Evolutionary conservation across 78 protist genomes (phyloP).

Genomic region (Mantamonas sphyraenae): DNA sequence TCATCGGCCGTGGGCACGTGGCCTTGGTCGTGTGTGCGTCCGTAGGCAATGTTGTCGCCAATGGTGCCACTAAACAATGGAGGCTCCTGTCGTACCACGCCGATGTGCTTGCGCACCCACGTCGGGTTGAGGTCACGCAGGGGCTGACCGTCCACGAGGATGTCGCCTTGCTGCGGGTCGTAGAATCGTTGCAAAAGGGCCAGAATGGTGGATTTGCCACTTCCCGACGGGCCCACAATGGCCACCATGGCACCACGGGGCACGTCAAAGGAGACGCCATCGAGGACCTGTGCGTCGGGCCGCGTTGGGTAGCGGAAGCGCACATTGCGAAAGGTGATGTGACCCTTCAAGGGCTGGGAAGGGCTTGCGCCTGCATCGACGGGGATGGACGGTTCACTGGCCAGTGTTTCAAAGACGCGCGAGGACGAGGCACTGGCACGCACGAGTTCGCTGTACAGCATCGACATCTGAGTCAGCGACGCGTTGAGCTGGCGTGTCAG

Average conservation of each 20-base stretch:
- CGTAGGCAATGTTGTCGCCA: constrained; percentile 76
- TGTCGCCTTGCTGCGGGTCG: constrained; percentile 8
- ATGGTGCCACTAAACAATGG: constrained; percentile 68
- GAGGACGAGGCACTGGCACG: not conserved
- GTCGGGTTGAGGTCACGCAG: not conserved
- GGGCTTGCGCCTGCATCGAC: not conserved
- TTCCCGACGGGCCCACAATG: constrained; percentile 44
- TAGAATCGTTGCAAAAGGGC: constrained; percentile 2
- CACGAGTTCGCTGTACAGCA: not conserved
- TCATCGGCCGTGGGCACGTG: constrained; percentile 2
- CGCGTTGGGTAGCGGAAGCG: constrained; percentile 30
- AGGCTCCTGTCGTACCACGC: constrained; percentile 80
- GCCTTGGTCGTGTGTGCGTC: constrained; percentile 21
- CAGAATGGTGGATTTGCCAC: constrained; percentile 25
- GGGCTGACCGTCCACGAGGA: constrained; percentile 27
- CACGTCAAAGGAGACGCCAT: not conserved
- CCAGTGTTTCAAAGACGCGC: not conserved
- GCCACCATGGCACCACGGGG: constrained; percentile 16
- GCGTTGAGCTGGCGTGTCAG: not conserved
- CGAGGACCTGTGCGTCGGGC: constrained; percentile 9
- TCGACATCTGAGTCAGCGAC: not conserved
- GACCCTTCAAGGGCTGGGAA: constrained; percentile 1
- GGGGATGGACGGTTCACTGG: not conserved
- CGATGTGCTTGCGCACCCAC: constrained; percentile 29
- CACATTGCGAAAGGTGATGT: constrained; percentile 22